phyloP scores from a whole-genome alignment of 768 basidiomycete genomes.

The Mycena crocata region DNA sequence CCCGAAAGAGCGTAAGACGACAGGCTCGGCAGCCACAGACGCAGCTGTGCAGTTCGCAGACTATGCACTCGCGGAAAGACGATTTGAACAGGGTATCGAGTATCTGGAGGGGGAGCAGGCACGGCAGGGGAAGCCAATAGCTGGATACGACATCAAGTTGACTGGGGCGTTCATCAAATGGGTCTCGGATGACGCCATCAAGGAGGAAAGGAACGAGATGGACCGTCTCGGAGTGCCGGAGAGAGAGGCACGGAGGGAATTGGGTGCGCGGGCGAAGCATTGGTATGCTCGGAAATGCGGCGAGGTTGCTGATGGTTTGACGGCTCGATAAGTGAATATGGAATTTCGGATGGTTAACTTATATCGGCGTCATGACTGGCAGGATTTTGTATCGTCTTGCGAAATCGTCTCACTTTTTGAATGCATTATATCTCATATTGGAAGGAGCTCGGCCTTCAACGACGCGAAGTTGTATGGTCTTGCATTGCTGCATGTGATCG shows the following conservation, averaged over 20 bases:
- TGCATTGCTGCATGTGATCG: not conserved
- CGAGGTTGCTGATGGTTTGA: conserved; percentile 10
- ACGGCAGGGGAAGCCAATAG: conserved; percentile 12
- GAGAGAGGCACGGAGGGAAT: conserved; percentile 30
- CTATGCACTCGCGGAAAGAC: conserved; percentile 31
- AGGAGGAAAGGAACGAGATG: conserved; percentile 38
- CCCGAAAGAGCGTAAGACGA: conserved; percentile 17
- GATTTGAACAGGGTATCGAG: conserved; percentile 38
- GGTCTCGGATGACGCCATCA: conserved; percentile 34
- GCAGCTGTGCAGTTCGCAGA: conserved; percentile 27
- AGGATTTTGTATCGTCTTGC: too few species aligned
- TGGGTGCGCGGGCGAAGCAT: conserved; percentile 19
- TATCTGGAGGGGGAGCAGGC: conserved; percentile 34
- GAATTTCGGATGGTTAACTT: not conserved
- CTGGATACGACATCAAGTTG: conserved; percentile 24
- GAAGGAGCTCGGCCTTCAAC: too few species aligned
- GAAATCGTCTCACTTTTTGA: too few species aligned
- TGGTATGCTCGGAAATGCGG: conserved; percentile 31
- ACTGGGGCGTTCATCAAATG: conserved; percentile 36
- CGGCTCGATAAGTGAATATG: not conserved
- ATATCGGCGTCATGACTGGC: not conserved
- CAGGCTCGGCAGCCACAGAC: not conserved
- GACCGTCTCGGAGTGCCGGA: conserved; percentile 28
- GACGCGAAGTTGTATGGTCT: not conserved
- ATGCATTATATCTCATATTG: too few species aligned